These are phyloP conservation scores for Cryptococcus neoformans DNA, from an alignment of 1,284 basidiomycete species.

Conservation along the genomic window DNA sequence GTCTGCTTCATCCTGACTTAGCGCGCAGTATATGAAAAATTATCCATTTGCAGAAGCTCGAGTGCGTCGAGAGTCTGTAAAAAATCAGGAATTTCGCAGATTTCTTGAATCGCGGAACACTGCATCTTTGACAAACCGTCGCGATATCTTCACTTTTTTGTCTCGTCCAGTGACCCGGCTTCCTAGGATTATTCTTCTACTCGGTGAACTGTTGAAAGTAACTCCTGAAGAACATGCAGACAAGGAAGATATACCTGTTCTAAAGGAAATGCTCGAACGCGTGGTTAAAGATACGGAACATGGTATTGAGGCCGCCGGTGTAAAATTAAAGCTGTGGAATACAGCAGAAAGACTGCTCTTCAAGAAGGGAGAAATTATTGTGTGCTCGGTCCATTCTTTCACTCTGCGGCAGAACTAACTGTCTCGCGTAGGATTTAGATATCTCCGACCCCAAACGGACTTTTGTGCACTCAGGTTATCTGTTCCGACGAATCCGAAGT, in stretches of 20 bases:
- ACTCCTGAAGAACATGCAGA: conserved; percentile 51
- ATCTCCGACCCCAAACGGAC: conserved; percentile 46
- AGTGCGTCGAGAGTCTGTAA: conserved; percentile 67
- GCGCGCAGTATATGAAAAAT: conserved; percentile 52
- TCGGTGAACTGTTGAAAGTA: conserved; percentile 65
- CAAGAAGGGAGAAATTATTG: conserved; percentile 72
- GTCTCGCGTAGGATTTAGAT: conserved; percentile 65
- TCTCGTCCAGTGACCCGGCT: conserved; percentile 77
- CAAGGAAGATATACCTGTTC: conserved; percentile 40
- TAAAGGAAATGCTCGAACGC: conserved; percentile 18
- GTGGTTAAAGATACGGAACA: conserved; percentile 50
- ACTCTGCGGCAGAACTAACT: too few relatives aligned
- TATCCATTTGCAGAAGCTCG: conserved; percentile 75
- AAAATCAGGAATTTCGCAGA: conserved; percentile 61
- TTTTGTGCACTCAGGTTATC: neutral
- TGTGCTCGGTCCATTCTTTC: conserved; percentile 40
- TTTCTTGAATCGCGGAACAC: conserved; percentile 63
- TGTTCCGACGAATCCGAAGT: conserved; percentile 57
- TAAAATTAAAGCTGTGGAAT: conserved; percentile 76
- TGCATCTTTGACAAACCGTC: conserved; percentile 66
- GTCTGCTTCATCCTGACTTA: conserved; percentile 50
- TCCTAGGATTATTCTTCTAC: conserved; percentile 66
- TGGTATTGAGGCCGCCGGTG: conserved; percentile 76
- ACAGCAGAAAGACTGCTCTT: conserved; percentile 68
- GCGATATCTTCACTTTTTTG: conserved; percentile 70